Evolutionary conservation across 169 alveolate species (phyloP), one percentile per base, ranked within the genome.

Genomic region (Plasmodium blacklocki): DNA sequence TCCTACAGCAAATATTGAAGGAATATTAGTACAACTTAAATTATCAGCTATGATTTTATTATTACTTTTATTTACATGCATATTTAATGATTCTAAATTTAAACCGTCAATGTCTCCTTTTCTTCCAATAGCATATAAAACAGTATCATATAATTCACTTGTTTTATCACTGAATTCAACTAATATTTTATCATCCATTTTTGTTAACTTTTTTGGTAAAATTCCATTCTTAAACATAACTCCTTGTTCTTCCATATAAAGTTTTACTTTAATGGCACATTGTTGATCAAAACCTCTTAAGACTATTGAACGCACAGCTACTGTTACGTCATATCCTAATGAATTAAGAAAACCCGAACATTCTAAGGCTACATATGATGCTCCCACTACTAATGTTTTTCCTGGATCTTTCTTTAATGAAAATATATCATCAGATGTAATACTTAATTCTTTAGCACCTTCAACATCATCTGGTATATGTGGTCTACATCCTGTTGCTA

Each of bases 401-500:
- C 99, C 99, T 29, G 99, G 99, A 0, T 96, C 89, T 50, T 88
- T 93, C 59, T 95, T 86, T 86, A 96, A 70, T 62, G 95, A 93
- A 91, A 99, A 98, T 18, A 99, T 86, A 94, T 99, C 99, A 93
- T 99, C 99, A 18, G 99, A 96, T 12, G 99, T 98, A 71, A 98
- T 97, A 43, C 98, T 96, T 68, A 86, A 93, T 83, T 98, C 98
- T 64, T 89, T 73, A 11, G 99, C 99, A 5, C 98, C 98, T 70
- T 96, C 97, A n/a, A 95, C 97, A 3, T 96, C 97, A 54, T 93
- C 95, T 1, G 97, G 96, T 56, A 96, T 70, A 26, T 73, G 52
- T 1, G 99, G 99, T 60, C 99, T 95, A 18, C 99, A 98, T 26
- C 99, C 99, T 3, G 97, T 97, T 9, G 99, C 99, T 43, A 99